Evolutionary conservation across 306 rosid genomes (phyloP), one percentile per base, ranked within the genome.

Genomic region (Citrullus mucosospermus): DNA sequence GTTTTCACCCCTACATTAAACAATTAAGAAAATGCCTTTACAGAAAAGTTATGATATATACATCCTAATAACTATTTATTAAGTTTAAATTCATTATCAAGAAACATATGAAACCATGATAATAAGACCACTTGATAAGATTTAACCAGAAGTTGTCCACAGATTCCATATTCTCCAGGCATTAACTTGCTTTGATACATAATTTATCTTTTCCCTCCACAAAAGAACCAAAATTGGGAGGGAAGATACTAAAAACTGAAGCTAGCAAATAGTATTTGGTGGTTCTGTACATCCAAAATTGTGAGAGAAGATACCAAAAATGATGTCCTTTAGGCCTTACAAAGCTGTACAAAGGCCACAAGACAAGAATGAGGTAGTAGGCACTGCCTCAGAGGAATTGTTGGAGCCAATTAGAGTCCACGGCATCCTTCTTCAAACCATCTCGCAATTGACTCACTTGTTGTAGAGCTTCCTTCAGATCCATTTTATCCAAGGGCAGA

Each of bases 401-500:
- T 81, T 83, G 91, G 78, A 95, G 91, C 98, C 98, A 95, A 38
- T 74, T 56, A 78, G 85, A 85, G 81, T 83, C 85, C 70, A 80
- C 86, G 17, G 97, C 90, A 82, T 92, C 97, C 85, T 82, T 92
- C 88, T 91, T 86, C 77, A 95, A 85, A 56, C 75, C 89, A 75
- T 91, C 93, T 57, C 83, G 88, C 83, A 95, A 83, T 78, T 85
- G 88, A 78, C 76, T 82, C 78, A 89, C 85, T 79, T 87, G 86
- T 80, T 89, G 82, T 80, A 88, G 59, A 70, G 88, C 92, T 86
- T 91, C 88, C 72, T 67, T 83, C 67, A 84, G 80, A 80, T 92
- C 93, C 98, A 95, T 92, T 56, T 76, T 81, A 46, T 87, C 96
- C 69, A 95, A 65, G 2, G 98, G 97, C 82, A 92, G 68, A 62